Percentiles rank a stretch among this genome's conserved stretches.
These are phyloP conservation scores for Agrostemma githago DNA, from an alignment of 148 eudicot species.

Conservation along the genomic window DNA sequence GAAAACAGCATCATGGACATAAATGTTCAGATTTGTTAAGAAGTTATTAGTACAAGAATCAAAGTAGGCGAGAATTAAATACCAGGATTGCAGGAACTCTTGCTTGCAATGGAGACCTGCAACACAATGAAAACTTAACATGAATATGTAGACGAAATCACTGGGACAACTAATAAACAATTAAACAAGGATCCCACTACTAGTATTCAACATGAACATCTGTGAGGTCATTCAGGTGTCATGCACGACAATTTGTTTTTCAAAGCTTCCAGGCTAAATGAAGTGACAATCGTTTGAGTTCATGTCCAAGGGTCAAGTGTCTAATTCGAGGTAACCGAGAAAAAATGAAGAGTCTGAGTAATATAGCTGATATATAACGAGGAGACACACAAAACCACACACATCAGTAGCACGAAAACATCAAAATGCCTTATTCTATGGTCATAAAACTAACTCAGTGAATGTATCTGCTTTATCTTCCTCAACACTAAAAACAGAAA, in stretches of 20 bases:
- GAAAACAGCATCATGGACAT: neutral
- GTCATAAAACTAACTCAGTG: neutral
- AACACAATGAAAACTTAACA: neutral
- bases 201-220: neutral
- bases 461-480: neutral
- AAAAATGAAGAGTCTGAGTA: neutral
- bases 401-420: neutral
- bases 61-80: neutral
- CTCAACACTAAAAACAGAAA: neutral
- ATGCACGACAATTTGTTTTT: neutral
- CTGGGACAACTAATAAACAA: neutral
- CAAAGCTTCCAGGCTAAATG: neutral
- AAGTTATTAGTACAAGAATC: neutral
- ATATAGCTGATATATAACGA: neutral
- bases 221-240: neutral
- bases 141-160: neutral
- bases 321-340: neutral
- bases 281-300: neutral
- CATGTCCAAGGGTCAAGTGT: neutral
- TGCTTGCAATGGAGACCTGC: conserved; percentile 13
- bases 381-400: neutral
- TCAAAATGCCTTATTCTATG: neutral
- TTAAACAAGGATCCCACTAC: neutral
- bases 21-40: neutral
- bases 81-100: conserved; percentile 16